Percentiles rank a stretch among this genome's conserved stretches.
Conservation (phyloP, 139 green algal species). For the Yamagishiella unicocca region DNA sequence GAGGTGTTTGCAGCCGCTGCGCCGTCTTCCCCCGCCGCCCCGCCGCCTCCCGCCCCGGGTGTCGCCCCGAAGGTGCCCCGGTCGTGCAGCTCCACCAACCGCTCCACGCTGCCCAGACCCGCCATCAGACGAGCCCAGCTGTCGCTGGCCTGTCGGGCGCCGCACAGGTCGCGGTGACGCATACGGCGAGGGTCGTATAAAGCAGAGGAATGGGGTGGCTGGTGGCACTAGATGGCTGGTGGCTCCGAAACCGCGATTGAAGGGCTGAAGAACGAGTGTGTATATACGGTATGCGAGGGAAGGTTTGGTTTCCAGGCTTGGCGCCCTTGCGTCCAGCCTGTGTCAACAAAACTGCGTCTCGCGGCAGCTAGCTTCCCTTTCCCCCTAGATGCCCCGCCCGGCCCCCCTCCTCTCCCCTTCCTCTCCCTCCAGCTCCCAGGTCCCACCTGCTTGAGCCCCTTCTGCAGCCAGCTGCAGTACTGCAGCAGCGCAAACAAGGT, state of each 20-base stretch:
- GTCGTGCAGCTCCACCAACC: slow-evolving; percentile 53
- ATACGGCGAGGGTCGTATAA: too few species aligned
- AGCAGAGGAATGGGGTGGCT: too few species aligned
- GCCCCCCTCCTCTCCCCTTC: too few species aligned
- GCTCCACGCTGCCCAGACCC: slow-evolving; percentile 49
- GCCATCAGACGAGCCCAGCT: slow-evolving; percentile 23
- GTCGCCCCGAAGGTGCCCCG: slow-evolving; percentile 9
- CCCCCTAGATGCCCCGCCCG: too few species aligned
- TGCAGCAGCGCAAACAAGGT: slow-evolving; percentile 49
- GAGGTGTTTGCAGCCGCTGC: background rate
- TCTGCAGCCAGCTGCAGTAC: slow-evolving; percentile 58
- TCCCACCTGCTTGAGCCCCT: slow-evolving; percentile 51
- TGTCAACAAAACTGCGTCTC: too few species aligned
- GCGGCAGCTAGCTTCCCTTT: too few species aligned
- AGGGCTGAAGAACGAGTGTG: too few species aligned
- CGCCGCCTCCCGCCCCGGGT: background rate
- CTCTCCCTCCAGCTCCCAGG: background rate
- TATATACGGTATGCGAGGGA: too few species aligned
- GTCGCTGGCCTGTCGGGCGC: background rate
- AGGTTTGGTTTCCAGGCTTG: too few species aligned
- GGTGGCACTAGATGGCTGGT: too few species aligned
- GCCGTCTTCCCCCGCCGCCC: background rate
- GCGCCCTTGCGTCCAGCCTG: too few species aligned
- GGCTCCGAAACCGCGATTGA: too few species aligned
- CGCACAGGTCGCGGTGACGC: background rate